Base-by-base conservation (phyloP, 495 filamentous ascomycete species). In the Penicillium chermesinum region DNA sequence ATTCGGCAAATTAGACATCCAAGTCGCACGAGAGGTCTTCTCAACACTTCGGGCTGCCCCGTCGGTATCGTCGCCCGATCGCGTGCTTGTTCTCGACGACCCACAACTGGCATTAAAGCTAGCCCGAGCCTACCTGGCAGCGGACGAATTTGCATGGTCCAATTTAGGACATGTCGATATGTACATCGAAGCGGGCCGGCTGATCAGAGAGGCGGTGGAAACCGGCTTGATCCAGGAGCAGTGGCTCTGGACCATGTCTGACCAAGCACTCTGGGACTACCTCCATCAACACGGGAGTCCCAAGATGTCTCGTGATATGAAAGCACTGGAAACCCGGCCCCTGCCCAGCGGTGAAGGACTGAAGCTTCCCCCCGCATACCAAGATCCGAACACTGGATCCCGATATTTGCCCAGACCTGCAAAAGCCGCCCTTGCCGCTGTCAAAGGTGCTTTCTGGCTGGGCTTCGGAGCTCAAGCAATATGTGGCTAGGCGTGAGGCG, bases 311-410 rank as follows among this genome's bases (percentile, higher is more conserved):
- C 20, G 43, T 22, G 59, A 54, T 36, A 57, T 72, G 48, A 48
- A 63, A 15, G 50, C 43, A 35, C 53, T 72, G 13, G 69, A 70
- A 43, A 44, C 44, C 12, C 63, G 67, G 41, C 57, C 55, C 19
- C 35, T 67, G 25, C 59, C 61, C 7, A 42, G 64, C 39, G 59
- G 66, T 34, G 47, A 62, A 12, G 46, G 54, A 21, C 44, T 70
- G 2, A 54, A 22, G 14, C 56, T 67, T 20, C 63, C 61, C 7
- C n/a, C 46, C 37, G 7, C 40, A 50, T 14, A 57, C 66, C 9
- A 72, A 69, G 44, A 52, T 72, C 45, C 62, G 69, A 20, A 70
- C 66, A 13, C 42, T 72, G 14, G 69, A 72, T 49, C 69, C 69
- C 14, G 69, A 69, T 41, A 43, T 72, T 38, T 67, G 49, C 17